Evolutionary conservation across 2,329 filamentous ascomycete species (phyloP).

Genomic region (Penicillium sp.): DNA sequence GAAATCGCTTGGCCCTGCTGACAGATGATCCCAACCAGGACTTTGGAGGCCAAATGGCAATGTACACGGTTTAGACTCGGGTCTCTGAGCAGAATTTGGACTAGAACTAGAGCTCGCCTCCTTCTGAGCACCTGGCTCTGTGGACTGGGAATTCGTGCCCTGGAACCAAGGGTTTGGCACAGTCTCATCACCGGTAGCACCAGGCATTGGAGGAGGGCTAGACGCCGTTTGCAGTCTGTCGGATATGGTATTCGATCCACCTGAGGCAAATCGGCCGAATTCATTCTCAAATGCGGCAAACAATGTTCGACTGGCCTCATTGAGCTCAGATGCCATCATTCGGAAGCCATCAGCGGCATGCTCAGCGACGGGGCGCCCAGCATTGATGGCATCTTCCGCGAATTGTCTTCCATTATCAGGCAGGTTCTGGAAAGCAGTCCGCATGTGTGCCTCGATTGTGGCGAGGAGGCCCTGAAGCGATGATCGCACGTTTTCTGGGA

Average conservation of each 20-base stretch:
- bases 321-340: slow-evolving; percentile 47
- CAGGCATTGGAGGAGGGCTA: not conserved
- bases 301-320: slow-evolving; percentile 44
- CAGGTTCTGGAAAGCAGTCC: slow-evolving; percentile 42
- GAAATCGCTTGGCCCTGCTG: not conserved
- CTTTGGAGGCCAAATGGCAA: not conserved
- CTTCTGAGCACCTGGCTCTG: slow-evolving; percentile 4
- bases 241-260: slow-evolving; percentile 13
- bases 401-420: slow-evolving; percentile 41
- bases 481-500: slow-evolving; percentile 43
- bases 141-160: not conserved
- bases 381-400: slow-evolving; percentile 41
- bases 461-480: slow-evolving; percentile 42
- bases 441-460: slow-evolving; percentile 44
- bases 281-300: slow-evolving; percentile 44
- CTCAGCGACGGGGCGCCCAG: slow-evolving; percentile 43
- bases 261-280: slow-evolving; percentile 30
- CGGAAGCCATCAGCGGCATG: slow-evolving; percentile 44
- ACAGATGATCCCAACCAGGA: not conserved
- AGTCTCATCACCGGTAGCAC: slow-evolving; percentile 1
- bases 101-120: not conserved
- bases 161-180: not conserved
- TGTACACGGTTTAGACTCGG: not conserved
- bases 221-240: slow-evolving; percentile 8
- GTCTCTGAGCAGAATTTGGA: not conserved